phyloP scores from a whole-genome alignment of 495 filamentous ascomycete genomes.

The Aspergillus nanangensis region DNA sequence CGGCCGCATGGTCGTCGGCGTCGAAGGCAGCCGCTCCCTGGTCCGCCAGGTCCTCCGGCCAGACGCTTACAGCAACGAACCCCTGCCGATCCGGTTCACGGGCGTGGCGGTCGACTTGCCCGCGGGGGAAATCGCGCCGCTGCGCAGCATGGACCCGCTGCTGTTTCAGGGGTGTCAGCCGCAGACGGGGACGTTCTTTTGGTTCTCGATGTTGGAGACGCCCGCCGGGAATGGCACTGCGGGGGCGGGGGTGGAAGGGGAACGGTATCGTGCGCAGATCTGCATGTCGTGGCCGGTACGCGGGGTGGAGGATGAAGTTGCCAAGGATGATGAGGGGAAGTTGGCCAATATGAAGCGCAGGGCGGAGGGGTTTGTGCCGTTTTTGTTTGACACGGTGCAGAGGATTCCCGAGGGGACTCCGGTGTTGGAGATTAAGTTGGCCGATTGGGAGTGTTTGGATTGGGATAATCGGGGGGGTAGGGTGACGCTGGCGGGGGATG shows the following conservation, averaged over 20 bases:
- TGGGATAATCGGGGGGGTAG: constrained; percentile 46
- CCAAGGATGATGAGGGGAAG: constrained; percentile 29
- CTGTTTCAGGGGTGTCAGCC: constrained; percentile 58
- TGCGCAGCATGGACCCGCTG: constrained; percentile 50
- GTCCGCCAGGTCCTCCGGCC: constrained; percentile 36
- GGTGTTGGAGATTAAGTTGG: constrained; percentile 45
- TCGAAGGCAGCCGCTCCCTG: constrained; percentile 44
- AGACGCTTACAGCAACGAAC: constrained; percentile 17
- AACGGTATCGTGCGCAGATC: constrained; percentile 22
- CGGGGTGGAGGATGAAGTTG: constrained; percentile 23
- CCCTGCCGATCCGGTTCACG: constrained; percentile 19
- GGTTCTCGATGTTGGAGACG: constrained; percentile 42
- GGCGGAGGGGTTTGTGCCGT: constrained; percentile 46
- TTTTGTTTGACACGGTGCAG: constrained; percentile 40
- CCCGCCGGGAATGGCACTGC: constrained; percentile 13
- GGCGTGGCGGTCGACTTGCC: constrained; percentile 24
- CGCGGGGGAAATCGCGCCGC: constrained; percentile 27
- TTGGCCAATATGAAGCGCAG: constrained; percentile 48
- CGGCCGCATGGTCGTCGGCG: constrained; percentile 34
- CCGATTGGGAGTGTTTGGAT: constrained; percentile 41
- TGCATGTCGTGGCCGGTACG: constrained; percentile 30
- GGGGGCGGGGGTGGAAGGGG: not conserved
- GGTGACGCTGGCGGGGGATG: constrained; percentile 54
- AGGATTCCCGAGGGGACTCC: constrained; percentile 35
- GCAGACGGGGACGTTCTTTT: constrained; percentile 47